These are phyloP conservation scores for Alternaria postmessia DNA, from an alignment of 2,329 filamentous ascomycete species.

Conservation along the genomic window DNA sequence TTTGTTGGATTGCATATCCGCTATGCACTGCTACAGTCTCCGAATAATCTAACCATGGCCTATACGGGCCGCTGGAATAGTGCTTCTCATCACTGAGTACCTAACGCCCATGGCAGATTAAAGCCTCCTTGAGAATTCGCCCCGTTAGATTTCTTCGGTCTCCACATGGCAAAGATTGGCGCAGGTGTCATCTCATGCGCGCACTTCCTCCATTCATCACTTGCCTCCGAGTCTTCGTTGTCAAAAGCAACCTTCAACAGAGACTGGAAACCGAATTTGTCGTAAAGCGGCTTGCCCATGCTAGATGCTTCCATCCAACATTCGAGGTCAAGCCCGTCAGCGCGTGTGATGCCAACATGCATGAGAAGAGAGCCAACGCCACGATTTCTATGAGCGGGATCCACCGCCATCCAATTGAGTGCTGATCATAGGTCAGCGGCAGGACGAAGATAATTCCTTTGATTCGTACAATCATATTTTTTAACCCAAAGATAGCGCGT, in stretches of 20 bases:
- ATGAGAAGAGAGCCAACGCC: conserved; percentile 50
- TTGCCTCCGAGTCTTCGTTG: conserved; percentile 31
- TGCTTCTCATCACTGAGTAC: neutral
- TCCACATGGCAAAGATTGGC: conserved; percentile 46
- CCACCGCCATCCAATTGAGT: conserved; percentile 49
- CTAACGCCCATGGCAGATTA: conserved; percentile 34
- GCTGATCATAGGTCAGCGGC: conserved; percentile 31
- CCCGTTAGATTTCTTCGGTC: conserved; percentile 35
- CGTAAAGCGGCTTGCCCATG: conserved; percentile 50
- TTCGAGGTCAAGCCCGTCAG: conserved; percentile 46
- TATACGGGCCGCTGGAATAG: neutral
- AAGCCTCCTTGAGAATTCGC: conserved; percentile 20
- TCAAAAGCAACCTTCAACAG: conserved; percentile 44
- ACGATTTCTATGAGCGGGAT: conserved; percentile 45
- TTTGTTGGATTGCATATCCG: neutral
- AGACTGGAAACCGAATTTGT: conserved; percentile 40
- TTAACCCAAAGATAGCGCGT: conserved; percentile 2
- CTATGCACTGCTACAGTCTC: neutral
- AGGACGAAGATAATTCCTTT: neutral
- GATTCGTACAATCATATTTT: neutral
- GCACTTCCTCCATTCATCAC: conserved; percentile 44
- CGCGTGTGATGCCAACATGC: conserved; percentile 42
- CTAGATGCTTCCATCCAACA: conserved; percentile 51
- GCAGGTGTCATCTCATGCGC: conserved; percentile 45
- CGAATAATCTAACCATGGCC: neutral